Evolutionary conservation across 1,284 basidiomycete genomes (phyloP).

Genomic region (Austroboletus novae-zelandiae): DNA sequence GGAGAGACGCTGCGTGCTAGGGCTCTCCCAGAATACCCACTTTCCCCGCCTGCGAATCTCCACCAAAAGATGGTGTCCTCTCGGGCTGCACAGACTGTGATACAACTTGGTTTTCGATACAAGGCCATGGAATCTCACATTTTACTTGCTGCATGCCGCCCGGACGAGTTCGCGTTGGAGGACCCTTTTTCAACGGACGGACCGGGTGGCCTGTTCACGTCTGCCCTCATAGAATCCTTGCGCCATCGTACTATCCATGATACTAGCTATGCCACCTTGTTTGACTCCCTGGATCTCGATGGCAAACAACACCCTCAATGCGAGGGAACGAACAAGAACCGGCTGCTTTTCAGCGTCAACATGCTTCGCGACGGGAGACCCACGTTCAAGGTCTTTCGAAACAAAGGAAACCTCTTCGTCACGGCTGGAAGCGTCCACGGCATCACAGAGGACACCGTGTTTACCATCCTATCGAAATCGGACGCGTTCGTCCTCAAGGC

Average conservation of each 20-base stretch:
- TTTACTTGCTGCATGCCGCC: constrained; percentile 23
- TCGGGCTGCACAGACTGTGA: constrained; percentile 10
- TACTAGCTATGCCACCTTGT: constrained; percentile 16
- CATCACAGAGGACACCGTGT: constrained; percentile 14
- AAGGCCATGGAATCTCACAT: constrained; percentile 21
- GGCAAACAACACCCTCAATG: constrained; percentile 20
- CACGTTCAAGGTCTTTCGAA: constrained; percentile 17
- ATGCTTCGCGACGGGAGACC: constrained; percentile 11
- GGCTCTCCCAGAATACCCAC: constrained; percentile 7
- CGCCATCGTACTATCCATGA: constrained; percentile 9
- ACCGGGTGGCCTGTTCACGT: constrained; percentile 22
- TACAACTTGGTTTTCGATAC: constrained; percentile 12
- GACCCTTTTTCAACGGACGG: constrained; percentile 3
- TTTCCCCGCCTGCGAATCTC: constrained; percentile 15
- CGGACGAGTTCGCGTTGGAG: constrained; percentile 15
- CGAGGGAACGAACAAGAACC: constrained; percentile 16
- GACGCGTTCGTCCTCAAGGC: constrained; percentile 9
- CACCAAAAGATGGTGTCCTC: constrained; percentile 10
- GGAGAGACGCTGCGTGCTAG: constrained; percentile 5
- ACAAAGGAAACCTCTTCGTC: constrained; percentile 7
- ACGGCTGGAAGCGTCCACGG: constrained; percentile 24
- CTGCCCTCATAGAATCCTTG: constrained; percentile 20
- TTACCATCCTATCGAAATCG: constrained; percentile 2
- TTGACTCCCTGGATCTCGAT: constrained; percentile 14
- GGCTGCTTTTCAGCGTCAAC: constrained; percentile 24